Base-by-base conservation (phyloP, 306 rosid genomes). In the Cucumis cinereus region DNA sequence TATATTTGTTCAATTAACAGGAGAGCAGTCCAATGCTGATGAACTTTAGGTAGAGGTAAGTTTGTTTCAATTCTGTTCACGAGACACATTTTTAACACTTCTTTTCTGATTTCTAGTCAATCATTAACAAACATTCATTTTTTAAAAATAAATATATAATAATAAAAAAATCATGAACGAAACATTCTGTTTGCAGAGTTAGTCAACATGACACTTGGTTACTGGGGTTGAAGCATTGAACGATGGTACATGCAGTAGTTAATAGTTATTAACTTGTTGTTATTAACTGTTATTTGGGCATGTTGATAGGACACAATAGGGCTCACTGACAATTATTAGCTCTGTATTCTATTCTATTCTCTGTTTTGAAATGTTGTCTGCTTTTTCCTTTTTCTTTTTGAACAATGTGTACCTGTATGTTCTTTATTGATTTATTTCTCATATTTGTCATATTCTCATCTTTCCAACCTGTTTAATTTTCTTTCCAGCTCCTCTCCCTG, bases 1-100 rank as follows among this genome's bases (percentile, higher is more conserved):
- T 40, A 10, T 57, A 40, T 74, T 67, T 74, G 57, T 67, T 75
- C n/a, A 75, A 23, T 58, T 54, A 23, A 9, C 77, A 84, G 85
- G 75, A 62, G 83, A 76, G 66, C 81, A 63, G 41, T 45, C 83
- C 26, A 81, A 76, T 73, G 52, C 52, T 40, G 87, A 79, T 64
- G 66, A 72, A 63, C 7, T 75, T 45, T 76, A 19, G 50, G 52
- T 54, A 13, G 79, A 72, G 87, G 87, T 84, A 67, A 72, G 54
- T 12, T 52, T 62, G 1, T 47, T 15, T 19, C 47, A 41, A 22
- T 68, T 68, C 12, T 68, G 12, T 6, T 22, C 55, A 23, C 6
- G 43, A 20, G 30, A 66, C 24, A 68, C 36, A 47, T 45, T 69
- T 69, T 8, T 20, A 45, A 5, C 14, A 0, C 74, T 13, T 45